Conservation (phyloP, 495 filamentous ascomycete species). For the Apiosordaria backusii region DNA sequence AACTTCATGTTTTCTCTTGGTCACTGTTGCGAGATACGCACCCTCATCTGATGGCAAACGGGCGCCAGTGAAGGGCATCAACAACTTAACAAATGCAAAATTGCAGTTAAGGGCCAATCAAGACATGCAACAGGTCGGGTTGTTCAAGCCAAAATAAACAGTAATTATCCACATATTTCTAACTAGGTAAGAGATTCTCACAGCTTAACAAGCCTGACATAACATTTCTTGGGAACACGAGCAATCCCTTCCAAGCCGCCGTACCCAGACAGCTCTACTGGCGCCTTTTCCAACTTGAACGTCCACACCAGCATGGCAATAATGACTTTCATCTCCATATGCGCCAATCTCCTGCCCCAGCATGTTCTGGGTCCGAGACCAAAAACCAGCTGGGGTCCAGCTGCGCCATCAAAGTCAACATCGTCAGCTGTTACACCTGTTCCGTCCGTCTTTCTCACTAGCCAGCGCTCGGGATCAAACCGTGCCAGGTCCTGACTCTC, state of each 20-base stretch:
- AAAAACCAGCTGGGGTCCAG: conserved; percentile 45
- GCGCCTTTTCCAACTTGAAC: conserved; percentile 30
- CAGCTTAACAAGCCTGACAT: conserved; percentile 15
- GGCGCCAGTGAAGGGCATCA: no score
- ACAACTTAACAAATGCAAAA: no score
- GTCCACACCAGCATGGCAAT: conserved; percentile 38
- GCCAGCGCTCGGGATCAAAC: conserved; percentile 42
- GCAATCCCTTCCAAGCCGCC: conserved; percentile 28
- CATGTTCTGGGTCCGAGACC: conserved; percentile 52
- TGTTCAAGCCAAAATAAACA: background rate
- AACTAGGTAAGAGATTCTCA: background rate
- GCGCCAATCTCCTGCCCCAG: conserved; percentile 46
- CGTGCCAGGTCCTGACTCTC: conserved; percentile 38
- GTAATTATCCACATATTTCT: background rate
- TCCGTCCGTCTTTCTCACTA: conserved; percentile 15
- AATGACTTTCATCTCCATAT: conserved; percentile 35
- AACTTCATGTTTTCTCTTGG: no score
- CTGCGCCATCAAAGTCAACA: conserved; percentile 19
- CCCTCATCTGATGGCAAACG: no score
- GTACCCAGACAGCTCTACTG: conserved; percentile 25
- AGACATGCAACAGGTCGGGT: no score
- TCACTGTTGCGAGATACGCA: no score
- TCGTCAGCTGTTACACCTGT: background rate
- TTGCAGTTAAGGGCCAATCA: no score
- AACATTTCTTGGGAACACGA: conserved; percentile 29